Conservation (phyloP, 2,329 filamentous ascomycete species). For the Annulohypoxylon truncatum region DNA sequence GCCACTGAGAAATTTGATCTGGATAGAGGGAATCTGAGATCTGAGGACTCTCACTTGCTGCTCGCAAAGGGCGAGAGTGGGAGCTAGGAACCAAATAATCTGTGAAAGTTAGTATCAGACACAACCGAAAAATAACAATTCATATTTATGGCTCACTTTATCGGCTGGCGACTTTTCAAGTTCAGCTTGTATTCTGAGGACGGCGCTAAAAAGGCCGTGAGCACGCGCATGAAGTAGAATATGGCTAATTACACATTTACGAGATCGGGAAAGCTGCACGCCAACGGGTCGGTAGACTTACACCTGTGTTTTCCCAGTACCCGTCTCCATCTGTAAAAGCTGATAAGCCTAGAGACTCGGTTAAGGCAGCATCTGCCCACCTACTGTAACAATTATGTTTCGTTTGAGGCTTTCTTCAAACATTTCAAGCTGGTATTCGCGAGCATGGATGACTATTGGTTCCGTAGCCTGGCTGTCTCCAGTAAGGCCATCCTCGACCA, state of each 20-base stretch:
- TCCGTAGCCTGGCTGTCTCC: conserved; percentile 37
- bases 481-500: background rate
- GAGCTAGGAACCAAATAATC: conserved; percentile 79
- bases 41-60: conserved; percentile 74
- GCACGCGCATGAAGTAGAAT: background rate
- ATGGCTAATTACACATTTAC: background rate
- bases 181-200: conserved; percentile 74
- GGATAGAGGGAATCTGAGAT: conserved; percentile 68
- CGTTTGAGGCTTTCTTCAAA: conserved; percentile 72
- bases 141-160: conserved; percentile 60
- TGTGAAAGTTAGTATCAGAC: conserved; percentile 46
- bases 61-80: conserved; percentile 73
- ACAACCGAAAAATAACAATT: background rate
- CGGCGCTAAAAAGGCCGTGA: conserved; percentile 62
- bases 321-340: conserved; percentile 75
- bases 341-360: conserved; percentile 1
- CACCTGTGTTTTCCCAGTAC: conserved; percentile 83
- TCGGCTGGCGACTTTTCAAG: conserved; percentile 63
- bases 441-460: conserved; percentile 54
- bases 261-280: background rate
- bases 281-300: conserved; percentile 54
- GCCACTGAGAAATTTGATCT: conserved; percentile 73
- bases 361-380: conserved; percentile 41
- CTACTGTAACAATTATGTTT: conserved; percentile 79
- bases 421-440: conserved; percentile 83